Evolutionary conservation across 768 basidiomycete species (phyloP).

Genomic region (Leucocoprinus leucothites): DNA sequence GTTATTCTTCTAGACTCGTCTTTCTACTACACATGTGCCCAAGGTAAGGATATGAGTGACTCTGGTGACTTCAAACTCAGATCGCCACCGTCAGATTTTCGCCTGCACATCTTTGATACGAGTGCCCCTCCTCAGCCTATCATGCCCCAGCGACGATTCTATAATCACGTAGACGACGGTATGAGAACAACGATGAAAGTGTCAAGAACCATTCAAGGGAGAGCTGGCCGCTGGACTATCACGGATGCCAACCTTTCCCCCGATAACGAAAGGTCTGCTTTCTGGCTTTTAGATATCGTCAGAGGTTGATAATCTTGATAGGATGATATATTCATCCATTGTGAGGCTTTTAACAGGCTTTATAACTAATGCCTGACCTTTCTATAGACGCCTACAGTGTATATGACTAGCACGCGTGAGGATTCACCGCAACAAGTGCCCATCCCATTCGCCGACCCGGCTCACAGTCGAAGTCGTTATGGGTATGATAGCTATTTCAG

Average conservation of each 20-base stretch:
- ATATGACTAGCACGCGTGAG: slow-evolving; percentile 73
- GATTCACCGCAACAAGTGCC: slow-evolving; percentile 58
- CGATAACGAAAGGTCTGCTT: slow-evolving; percentile 73
- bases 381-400: slow-evolving; percentile 60
- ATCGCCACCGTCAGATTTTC: slow-evolving; percentile 62
- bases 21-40: slow-evolving; percentile 91
- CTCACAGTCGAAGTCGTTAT: slow-evolving; percentile 29
- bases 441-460: slow-evolving; percentile 53
- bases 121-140: slow-evolving; percentile 40
- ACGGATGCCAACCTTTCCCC: slow-evolving; percentile 91
- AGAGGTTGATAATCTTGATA: slow-evolving; percentile 23
- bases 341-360: slow-evolving; percentile 34
- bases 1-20: slow-evolving; percentile 56
- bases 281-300: background rate
- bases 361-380: slow-evolving; percentile 1
- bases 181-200: slow-evolving; percentile 44
- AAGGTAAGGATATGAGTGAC: slow-evolving; percentile 43
- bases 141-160: slow-evolving; percentile 14
- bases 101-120: slow-evolving; percentile 84
- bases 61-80: background rate
- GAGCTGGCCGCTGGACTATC: slow-evolving; percentile 85
- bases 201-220: slow-evolving; percentile 68
- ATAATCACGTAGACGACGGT: slow-evolving; percentile 20
- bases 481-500: slow-evolving; percentile 32
- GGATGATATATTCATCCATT: slow-evolving; percentile 92